A percentile compares a stretch with the other conserved stretches of the same genome.
phyloP scores from a whole-genome alignment of 208 protist species.

The Acanthamoeba lenticulata region DNA sequence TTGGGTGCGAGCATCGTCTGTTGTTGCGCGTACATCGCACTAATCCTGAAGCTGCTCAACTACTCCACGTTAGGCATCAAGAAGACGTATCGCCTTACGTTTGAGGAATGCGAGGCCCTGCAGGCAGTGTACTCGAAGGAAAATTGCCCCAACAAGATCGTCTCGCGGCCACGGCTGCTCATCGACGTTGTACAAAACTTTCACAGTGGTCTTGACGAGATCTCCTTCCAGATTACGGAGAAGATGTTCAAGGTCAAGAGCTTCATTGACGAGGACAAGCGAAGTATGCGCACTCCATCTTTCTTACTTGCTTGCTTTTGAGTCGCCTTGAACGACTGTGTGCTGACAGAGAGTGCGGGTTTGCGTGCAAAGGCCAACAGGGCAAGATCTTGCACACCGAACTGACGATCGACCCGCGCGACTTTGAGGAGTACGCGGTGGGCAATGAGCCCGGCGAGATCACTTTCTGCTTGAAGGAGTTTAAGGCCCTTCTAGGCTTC shows the following conservation, averaged over 20 bases:
- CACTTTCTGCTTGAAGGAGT: conserved; percentile 59
- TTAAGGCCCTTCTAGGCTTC: conserved; percentile 11
- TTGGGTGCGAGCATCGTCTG: background rate
- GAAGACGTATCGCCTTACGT: conserved; percentile 17
- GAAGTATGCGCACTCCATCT: too few species aligned
- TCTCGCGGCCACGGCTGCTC: background rate
- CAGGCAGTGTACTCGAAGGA: conserved; percentile 58
- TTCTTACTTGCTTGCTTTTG: too few species aligned
- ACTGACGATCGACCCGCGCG: background rate
- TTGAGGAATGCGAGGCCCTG: conserved; percentile 14
- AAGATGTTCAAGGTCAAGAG: conserved; percentile 44
- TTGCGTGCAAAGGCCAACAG: background rate
- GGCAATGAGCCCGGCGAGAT: background rate
- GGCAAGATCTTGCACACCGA: conserved; percentile 38
- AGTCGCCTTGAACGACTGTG: too few species aligned
- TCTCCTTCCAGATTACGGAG: background rate
- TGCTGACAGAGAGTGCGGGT: too few species aligned
- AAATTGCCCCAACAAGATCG: conserved; percentile 56
- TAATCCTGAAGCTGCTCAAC: background rate
- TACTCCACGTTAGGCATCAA: background rate
- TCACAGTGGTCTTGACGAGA: conserved; percentile 17
- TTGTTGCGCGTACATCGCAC: background rate
- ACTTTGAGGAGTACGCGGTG: conserved; percentile 42
- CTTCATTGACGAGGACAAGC: conserved; percentile 35
- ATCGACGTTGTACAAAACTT: conserved; percentile 42